Evolutionary conservation across 768 basidiomycete species (phyloP), one percentile per base, ranked within the genome.

Genomic region (Tricholoma furcatifolium): DNA sequence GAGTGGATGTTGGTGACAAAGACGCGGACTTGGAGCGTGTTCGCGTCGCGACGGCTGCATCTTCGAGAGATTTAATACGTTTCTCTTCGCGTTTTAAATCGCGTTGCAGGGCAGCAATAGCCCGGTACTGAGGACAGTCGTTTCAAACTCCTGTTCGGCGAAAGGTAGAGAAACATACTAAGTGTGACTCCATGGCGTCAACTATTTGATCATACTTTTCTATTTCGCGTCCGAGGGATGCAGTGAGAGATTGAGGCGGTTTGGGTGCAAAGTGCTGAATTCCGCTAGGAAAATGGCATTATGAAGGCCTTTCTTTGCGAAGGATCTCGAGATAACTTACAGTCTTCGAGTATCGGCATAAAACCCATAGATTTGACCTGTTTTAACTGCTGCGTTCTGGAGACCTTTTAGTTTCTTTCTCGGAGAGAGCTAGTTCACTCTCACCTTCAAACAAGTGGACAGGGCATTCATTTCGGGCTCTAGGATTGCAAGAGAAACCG

Each of bases 161-260:
- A 39, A 18, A 41, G 35, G 23, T 21, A 30, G 43, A 30, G 35
- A 39, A 31, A 69, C 83, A 66, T 66, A 83, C 90, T 58, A 93
- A 60, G 47, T 83, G 81, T 36, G 82, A 78, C 65, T 92, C 91
- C 45, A 93, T 81, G 1, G 83, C 73, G 62, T 93, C 91, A 60
- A 88, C 89, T 4, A 91, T 56, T 60, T 90, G 87, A 61, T 92
- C 88, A 59, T 87, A 92, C 61, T 80, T 85, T 64, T 91, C 88
- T 3, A 91, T 72, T 62, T 90, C 88, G 34, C 80, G 80, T 14
- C 88, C 85, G 31, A 93, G 74, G 15, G 85, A 76, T 3, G 81
- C 72, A 3, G 80, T 83, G 11, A 91, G 64, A 20, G 83, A 75
- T n/a, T 72, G 81, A 9, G 88, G 88, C 21, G 90, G 88, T 52